Percentiles rank a stretch among this genome's conserved stretches.
These are phyloP conservation scores for Termitomyces sp. DNA, from an alignment of 768 basidiomycete species.

Conservation along the genomic window DNA sequence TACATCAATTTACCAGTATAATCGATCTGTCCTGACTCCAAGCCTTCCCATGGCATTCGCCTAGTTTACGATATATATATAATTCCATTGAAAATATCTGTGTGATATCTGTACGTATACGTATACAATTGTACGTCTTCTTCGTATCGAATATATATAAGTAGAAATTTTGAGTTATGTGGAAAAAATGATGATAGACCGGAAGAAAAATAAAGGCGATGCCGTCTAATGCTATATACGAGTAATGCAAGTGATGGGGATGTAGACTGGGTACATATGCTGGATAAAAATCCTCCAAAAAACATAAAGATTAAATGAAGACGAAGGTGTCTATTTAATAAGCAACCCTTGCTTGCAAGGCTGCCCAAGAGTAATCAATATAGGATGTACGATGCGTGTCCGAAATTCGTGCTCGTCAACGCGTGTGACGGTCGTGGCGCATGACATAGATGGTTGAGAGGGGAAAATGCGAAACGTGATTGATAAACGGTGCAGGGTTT, in stretches of 20 bases:
- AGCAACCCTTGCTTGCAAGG: slow-evolving; percentile 1
- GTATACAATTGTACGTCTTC: slow-evolving; percentile 4
- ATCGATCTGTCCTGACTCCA: neutral
- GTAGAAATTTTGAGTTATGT: neutral
- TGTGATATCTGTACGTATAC: too few relatives aligned
- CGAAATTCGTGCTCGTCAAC: neutral
- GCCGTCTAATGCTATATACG: slow-evolving; percentile 5
- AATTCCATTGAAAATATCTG: neutral
- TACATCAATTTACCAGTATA: neutral
- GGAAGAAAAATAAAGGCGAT: neutral
- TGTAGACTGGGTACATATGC: neutral
- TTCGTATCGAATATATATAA: slow-evolving; percentile 1
- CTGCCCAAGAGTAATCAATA: neutral
- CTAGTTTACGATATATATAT: too few relatives aligned
- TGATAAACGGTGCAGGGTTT: neutral
- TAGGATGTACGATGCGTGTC: neutral
- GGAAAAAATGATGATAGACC: neutral
- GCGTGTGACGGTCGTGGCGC: slow-evolving; percentile 5
- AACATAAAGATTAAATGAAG: neutral
- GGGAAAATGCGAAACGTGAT: neutral
- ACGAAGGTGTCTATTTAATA: neutral
- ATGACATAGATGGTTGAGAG: neutral
- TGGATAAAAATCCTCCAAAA: neutral
- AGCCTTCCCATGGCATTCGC: neutral
- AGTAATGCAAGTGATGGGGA: slow-evolving; percentile 2